Evolutionary conservation across 192 early-diverging fungal genomes (phyloP).

Genomic region (Linnemannia zychae): DNA sequence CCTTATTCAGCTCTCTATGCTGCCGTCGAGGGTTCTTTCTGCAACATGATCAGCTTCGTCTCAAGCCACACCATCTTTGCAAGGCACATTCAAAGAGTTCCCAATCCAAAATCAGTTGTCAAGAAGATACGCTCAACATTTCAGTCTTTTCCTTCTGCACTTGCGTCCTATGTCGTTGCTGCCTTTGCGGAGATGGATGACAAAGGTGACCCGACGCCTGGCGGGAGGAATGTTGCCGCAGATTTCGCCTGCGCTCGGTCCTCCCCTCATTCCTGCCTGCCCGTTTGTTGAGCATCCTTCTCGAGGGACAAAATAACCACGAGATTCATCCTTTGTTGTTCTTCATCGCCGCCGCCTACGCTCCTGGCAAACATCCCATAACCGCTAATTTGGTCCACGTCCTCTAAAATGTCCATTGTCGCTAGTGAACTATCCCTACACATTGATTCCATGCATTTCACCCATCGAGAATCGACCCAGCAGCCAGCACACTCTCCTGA

Average conservation of each 20-base stretch:
- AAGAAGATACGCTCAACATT: background rate
- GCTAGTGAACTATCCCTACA: no score
- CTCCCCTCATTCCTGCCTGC: background rate
- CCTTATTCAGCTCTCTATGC: no score
- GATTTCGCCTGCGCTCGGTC: no score
- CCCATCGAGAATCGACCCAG: no score
- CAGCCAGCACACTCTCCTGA: no score
- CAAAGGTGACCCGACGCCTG: no score
- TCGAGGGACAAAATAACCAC: background rate
- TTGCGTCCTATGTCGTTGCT: background rate
- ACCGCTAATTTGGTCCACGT: background rate
- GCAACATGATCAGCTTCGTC: background rate
- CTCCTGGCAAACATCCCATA: background rate
- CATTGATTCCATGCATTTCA: no score
- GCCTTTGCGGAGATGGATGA: no score
- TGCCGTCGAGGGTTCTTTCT: no score
- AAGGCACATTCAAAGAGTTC: background rate
- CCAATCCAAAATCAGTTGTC: background rate
- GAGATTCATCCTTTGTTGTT: background rate
- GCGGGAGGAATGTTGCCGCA: no score
- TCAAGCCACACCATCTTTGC: background rate
- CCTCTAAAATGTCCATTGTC: background rate
- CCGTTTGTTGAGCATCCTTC: background rate
- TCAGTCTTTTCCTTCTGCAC: background rate
- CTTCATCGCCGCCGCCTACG: background rate